Base-by-base conservation (phyloP, 2,329 filamentous ascomycete genomes). In the Rosellinia necatrix region DNA sequence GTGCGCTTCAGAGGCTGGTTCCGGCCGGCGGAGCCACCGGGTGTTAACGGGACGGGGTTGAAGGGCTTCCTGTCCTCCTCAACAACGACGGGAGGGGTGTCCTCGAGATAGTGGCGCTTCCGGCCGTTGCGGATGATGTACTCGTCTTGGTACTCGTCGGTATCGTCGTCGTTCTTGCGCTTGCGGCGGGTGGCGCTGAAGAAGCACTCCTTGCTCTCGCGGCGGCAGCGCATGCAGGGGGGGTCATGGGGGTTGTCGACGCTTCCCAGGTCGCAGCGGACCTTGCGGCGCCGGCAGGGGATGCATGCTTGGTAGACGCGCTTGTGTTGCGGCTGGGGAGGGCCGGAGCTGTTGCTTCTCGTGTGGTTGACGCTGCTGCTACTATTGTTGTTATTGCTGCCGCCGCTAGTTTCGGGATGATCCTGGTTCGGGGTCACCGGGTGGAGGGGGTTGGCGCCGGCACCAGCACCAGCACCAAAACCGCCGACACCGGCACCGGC, bases 121-220 rank as follows among this genome's bases (percentile, higher is more conserved):
- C 90, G 81, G 40, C 88, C 88, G 72, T 90, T 91, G 65, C 88
- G 84, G 27, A 88, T 71, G 56, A 88, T 84, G 71, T 90, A 90
- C 61, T 91, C 87, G 64, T 85, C 83, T 54, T 78, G 77, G 24
- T 73, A 74, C 49, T 81, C 81, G 17, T 76, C 80, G 30, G 77
- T 81, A 62, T 89, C 83, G 64, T 89, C 78, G 64, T 80, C 84
- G 43, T 82, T 82, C 80, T 94, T 96, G 71, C 92, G 86, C 85
- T 97, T 97, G 70, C 94, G 87, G 47, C 94, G 84, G 27, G 92
- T 97, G 17, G 92, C 91, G 60, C 92, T 96, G 79, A 99, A 99
- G 81, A 89, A 96, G 78, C 94, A 99, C 68, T 96, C 89, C 74
- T 97, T 97, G 77, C 88, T 91, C 78, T 99, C 94, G 64, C 94